Evolutionary conservation across 192 early-diverging fungal genomes (phyloP), one percentile per base, ranked within the genome.

Genomic region (Funneliformis geosporum): DNA sequence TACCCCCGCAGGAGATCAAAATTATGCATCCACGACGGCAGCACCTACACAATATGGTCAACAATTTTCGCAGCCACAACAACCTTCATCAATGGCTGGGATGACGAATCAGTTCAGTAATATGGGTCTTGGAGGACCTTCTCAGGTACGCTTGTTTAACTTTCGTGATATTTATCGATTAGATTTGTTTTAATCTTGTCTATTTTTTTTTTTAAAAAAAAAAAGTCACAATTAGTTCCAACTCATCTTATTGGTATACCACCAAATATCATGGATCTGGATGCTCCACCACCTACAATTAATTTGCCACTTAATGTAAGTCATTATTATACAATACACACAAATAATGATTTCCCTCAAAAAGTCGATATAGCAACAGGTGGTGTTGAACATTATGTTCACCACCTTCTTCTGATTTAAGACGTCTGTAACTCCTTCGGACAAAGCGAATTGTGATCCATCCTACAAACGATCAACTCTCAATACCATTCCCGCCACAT

Each of bases 401-500:
- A 69, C 40, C n/a, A 42, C 67, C 38, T 42, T 69, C n/a, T 69
- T 69, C 40, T 69, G 67, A 69, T 64, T 66, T 21, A 50, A 86
- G 86, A 60, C 85, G 23, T 85, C 88, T 4, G 85, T 89, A 43
- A 90, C 89, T 27, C 80, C 84, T 43, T 90, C 89, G 23, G 86
- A 85, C 0, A 74, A 82, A 61, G 86, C 91, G 18, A 93, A 94
- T 84, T 91, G 92, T 75, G 88, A 91, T 23, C 89, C 93, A 5
- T 88, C 90, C 23, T 96, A 97, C 86, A 94, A 96, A 86, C 90
- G 96, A 73, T 94, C 90, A 64, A 99, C 97, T 14, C 79, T 99
- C 12, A 97, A 96, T 78, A 91, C 93, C 21, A 88, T 98, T 43
- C 97, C 97, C 18, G 91, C 93, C 59, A 96, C 92, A 3, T 90